Evolutionary conservation across 1,139 yeast species (phyloP).

Genomic region (Kurtzmaniella natalensis): DNA sequence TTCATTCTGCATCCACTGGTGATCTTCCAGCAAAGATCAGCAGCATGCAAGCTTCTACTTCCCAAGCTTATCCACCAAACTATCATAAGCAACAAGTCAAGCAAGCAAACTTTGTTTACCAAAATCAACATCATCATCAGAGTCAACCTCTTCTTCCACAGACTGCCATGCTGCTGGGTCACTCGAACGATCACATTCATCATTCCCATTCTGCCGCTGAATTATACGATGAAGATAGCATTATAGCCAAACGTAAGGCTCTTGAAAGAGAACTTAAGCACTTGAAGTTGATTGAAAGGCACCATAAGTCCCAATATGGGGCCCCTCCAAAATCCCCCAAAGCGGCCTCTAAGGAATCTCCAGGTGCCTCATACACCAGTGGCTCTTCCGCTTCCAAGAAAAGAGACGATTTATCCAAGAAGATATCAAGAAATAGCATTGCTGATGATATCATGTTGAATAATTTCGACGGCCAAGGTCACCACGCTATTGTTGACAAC

Average conservation of each 20-base stretch:
- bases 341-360: conserved; percentile 1
- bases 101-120: conserved; percentile 10
- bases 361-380: conserved; percentile 23
- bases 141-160: background rate
- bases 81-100: conserved; percentile 4
- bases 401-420: conserved; percentile 36
- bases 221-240: conserved; percentile 22
- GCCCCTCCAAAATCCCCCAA: background rate
- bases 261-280: conserved; percentile 38
- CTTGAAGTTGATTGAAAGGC: conserved; percentile 32
- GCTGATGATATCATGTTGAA: conserved; percentile 16
- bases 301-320: conserved; percentile 5
- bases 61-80: conserved; percentile 12
- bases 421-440: conserved; percentile 25
- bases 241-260: conserved; percentile 32
- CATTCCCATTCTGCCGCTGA: conserved; percentile 6
- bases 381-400: conserved; percentile 36
- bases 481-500: conserved; percentile 7
- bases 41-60: conserved; percentile 4
- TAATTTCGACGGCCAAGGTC: too few relatives aligned
- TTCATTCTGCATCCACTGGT: conserved; percentile 13
- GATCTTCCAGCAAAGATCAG: background rate
- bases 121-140: conserved; percentile 10
- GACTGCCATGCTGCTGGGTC: too few relatives aligned
- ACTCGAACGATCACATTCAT: background rate